Evolutionary conservation across 179 eudicot species (phyloP), one percentile per base, ranked within the genome.

Genomic region (Sideroxylon spinosum): DNA sequence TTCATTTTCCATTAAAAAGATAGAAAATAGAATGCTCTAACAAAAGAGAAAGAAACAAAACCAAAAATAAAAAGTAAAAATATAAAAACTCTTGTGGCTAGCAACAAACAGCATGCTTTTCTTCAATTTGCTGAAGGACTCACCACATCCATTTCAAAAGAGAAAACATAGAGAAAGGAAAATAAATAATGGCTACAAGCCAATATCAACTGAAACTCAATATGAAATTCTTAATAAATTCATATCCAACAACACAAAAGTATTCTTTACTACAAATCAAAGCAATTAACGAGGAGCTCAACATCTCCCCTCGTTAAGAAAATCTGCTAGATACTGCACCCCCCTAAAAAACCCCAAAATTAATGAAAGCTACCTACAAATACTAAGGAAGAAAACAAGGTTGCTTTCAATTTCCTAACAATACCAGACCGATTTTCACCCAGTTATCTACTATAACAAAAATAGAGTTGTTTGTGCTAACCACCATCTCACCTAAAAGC

Each of bases 121-220:
- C 32, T 70, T 70, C 57, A 70, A 49, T 70, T 70, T 70, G 74
- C 9, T 48, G n/a, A 12, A 48, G n/a, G 23, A 48, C 57, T 48
- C 57, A 49, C 59, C 23, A 1, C 19, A 19, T 16, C 44, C 44
- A 37, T 48, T 25, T 14, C 57, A 10, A 20, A 9, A 68, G 6
- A 70, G 49, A 19, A 70, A 37, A n/a, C 17, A 9, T 68, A 8
- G 72, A 20, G 29, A 22, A 70, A 49, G 25, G 52, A 70, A 28
- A 16, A 29, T 17, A 48, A 49, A 11, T 20, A 46, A 69, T 11
- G 28, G 56, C 46, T 20, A 46, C 26, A 69, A 69, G 55, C 55
- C 55, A 46, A 20, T 17, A 69, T 46, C 28, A 48, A 68, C 72
- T 14, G 20, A 69, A 46, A 20, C 55, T 4, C 14, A 69, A 46